A percentile compares a stretch with the other conserved stretches of the same genome.
phyloP scores from a whole-genome alignment of 2,329 filamentous ascomycete species.

The Elsinoe australis region DNA sequence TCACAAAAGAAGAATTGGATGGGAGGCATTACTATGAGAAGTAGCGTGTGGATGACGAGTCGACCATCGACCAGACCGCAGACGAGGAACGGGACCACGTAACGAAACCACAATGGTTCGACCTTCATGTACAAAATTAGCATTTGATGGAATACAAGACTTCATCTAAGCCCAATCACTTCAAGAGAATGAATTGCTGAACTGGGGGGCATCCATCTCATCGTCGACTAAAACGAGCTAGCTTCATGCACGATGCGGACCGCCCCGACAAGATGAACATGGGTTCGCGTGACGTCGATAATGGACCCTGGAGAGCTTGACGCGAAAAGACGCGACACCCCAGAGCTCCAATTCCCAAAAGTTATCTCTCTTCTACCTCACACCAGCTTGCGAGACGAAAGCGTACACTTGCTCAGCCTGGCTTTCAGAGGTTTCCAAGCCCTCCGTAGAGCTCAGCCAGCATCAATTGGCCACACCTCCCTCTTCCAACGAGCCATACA shows the following conservation, averaged over 20 bases:
- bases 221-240: too few relatives aligned
- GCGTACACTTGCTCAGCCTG: background rate
- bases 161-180: too few relatives aligned
- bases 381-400: background rate
- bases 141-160: too few relatives aligned
- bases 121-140: too few relatives aligned
- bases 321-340: background rate
- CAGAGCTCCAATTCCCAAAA: background rate
- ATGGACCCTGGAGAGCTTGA: background rate
- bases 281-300: slow-evolving; percentile 11
- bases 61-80: background rate
- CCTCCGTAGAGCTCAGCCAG: background rate
- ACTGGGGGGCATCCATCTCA: too few relatives aligned
- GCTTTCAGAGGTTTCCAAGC: background rate
- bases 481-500: background rate
- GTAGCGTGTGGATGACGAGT: slow-evolving; percentile 8
- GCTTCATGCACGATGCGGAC: slow-evolving; percentile 4
- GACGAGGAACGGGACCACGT: background rate
- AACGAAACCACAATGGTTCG: too few relatives aligned
- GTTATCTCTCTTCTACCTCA: background rate
- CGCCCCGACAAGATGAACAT: slow-evolving; percentile 3
- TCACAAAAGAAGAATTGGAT: slow-evolving; percentile 1
- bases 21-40: slow-evolving; percentile 9
- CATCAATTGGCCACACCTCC: background rate
- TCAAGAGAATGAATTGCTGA: too few relatives aligned